phyloP scores from a whole-genome alignment of 2,329 filamentous ascomycete genomes.

The Neophaeococcomyces aloes region DNA sequence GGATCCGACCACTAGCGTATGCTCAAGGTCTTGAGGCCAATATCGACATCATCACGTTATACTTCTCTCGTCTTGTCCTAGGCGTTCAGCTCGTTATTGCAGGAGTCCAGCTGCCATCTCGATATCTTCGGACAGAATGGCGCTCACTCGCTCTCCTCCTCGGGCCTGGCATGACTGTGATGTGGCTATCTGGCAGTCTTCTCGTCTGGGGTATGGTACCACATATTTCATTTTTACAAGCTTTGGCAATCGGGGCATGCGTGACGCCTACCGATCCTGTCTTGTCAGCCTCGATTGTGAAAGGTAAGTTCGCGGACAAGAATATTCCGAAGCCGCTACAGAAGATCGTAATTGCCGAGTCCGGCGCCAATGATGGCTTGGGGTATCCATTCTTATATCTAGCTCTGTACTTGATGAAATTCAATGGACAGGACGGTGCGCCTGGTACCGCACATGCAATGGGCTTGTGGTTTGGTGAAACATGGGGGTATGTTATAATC shows the following conservation, averaged over 20 bases:
- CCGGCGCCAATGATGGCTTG: conserved; percentile 78
- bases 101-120: conserved; percentile 74
- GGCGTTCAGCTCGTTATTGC: conserved; percentile 84
- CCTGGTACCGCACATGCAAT: conserved; percentile 56
- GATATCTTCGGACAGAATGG: conserved; percentile 71
- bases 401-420: conserved; percentile 73
- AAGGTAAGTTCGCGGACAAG: conserved; percentile 84
- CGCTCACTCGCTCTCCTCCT: conserved; percentile 62
- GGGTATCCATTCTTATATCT: conserved; percentile 85
- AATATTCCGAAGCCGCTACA: conserved; percentile 76
- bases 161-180: conserved; percentile 71
- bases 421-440: conserved; percentile 41
- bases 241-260: conserved; percentile 70
- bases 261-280: conserved; percentile 90
- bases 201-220: conserved; percentile 69
- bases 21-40: conserved; percentile 47
- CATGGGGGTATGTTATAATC: conserved; percentile 72
- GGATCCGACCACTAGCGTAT: conserved; percentile 67
- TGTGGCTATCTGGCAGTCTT: conserved; percentile 78
- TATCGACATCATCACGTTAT: conserved; percentile 63
- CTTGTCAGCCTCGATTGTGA: conserved; percentile 79
- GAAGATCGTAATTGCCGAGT: conserved; percentile 70
- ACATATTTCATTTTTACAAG: conserved; percentile 61
- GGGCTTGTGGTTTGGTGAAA: conserved; percentile 73
- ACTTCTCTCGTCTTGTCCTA: conserved; percentile 76